Evolutionary conservation across 225 moss, liverwort and hornwort genomes (phyloP).

Genomic region (Physcomitrium patens): DNA sequence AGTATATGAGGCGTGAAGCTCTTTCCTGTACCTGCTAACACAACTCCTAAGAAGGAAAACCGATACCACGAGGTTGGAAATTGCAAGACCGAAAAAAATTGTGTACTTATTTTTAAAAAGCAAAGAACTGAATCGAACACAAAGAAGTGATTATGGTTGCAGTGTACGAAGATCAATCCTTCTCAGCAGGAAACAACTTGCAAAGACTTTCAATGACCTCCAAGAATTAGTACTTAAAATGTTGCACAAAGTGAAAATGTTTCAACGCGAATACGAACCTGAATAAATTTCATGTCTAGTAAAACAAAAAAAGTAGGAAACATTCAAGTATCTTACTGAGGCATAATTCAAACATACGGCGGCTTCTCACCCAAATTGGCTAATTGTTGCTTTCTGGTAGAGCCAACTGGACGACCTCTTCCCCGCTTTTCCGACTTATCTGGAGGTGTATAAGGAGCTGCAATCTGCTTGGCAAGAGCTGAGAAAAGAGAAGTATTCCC

Average conservation of each 20-base stretch:
- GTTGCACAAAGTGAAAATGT: not conserved
- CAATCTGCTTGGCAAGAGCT: constrained; percentile 55
- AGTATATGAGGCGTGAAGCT: constrained; percentile 92
- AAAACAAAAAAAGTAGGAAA: not conserved
- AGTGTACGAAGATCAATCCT: not conserved
- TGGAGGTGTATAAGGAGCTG: constrained; percentile 55
- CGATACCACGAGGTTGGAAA: constrained; percentile 21
- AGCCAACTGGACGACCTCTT: constrained; percentile 87
- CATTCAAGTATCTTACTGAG: not conserved
- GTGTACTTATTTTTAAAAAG: too few relatives aligned
- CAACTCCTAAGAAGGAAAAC: constrained; percentile 45
- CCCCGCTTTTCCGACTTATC: constrained; percentile 74
- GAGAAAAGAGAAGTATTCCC: constrained; percentile 50
- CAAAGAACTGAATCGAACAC: not conserved
- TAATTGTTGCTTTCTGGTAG: constrained; percentile 55
- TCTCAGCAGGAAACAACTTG: not conserved
- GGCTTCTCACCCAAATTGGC: constrained; percentile 44
- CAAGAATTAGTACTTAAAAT: not conserved
- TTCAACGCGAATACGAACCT: not conserved
- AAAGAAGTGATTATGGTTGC: not conserved
- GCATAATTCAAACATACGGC: too few relatives aligned
- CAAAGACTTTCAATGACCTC: not conserved
- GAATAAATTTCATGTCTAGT: not conserved
- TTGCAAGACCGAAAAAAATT: not conserved
- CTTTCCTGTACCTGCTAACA: constrained; percentile 82